Conservation (phyloP, 2,329 filamentous ascomycete species). For the Beauveria varroae region DNA sequence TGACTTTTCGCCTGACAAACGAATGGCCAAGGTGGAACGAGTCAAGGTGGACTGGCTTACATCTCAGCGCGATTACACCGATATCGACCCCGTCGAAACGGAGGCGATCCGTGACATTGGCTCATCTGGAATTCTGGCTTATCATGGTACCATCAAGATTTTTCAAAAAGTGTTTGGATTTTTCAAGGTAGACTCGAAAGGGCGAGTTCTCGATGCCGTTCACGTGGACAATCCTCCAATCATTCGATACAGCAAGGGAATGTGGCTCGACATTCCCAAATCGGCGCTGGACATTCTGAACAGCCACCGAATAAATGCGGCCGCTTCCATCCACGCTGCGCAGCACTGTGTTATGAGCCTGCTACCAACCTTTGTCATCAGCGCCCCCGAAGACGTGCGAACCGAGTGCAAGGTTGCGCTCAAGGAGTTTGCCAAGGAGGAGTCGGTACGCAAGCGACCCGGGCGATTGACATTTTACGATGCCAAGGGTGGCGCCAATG, state of each 20-base stretch:
- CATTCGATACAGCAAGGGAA: slow-evolving; percentile 73
- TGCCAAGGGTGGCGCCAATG: slow-evolving; percentile 77
- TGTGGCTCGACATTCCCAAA: slow-evolving; percentile 91
- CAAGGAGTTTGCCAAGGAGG: slow-evolving; percentile 74
- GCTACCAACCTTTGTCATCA: slow-evolving; percentile 85
- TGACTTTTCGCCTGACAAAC: slow-evolving; percentile 73
- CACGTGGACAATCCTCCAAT: slow-evolving; percentile 91
- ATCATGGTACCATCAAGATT: slow-evolving; percentile 80
- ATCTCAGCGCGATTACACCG: slow-evolving; percentile 84
- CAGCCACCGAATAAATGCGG: slow-evolving; percentile 65
- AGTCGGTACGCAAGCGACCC: slow-evolving; percentile 69
- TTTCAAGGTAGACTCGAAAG: slow-evolving; percentile 88
- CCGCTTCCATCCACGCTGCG: slow-evolving; percentile 86
- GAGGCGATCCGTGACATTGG: slow-evolving; percentile 72
- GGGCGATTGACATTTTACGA: slow-evolving; percentile 92
- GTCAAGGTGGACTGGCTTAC: slow-evolving; percentile 96
- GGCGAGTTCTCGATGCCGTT: slow-evolving; percentile 82
- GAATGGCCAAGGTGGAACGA: slow-evolving; percentile 78
- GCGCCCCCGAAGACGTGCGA: slow-evolving; percentile 81
- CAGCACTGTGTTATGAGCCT: slow-evolving; percentile 85
- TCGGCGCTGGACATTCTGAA: slow-evolving; percentile 71
- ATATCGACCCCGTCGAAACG: slow-evolving; percentile 88
- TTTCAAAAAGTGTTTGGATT: slow-evolving; percentile 88
- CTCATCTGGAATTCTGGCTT: slow-evolving; percentile 60
- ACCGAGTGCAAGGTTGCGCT: slow-evolving; percentile 87